Evolutionary conservation across 2,329 filamentous ascomycete species (phyloP).

Genomic region (Orbilia blumenaviensis): DNA sequence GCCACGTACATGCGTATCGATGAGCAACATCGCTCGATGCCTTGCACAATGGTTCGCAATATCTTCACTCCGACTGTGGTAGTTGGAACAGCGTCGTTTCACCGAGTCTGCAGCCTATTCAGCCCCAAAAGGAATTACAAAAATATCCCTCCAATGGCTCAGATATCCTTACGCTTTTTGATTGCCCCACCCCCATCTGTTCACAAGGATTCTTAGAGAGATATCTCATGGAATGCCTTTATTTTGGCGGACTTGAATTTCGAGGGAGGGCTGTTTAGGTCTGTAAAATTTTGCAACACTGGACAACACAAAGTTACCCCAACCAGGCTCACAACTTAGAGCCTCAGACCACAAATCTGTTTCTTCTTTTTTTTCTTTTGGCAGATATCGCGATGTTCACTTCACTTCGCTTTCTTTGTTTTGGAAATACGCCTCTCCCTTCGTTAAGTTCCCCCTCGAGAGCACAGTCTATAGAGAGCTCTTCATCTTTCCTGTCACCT

Average conservation of each 20-base stretch:
- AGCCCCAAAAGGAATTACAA: not conserved
- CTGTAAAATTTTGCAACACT: not conserved
- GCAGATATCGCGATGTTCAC: conserved; percentile 8
- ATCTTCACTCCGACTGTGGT: not conserved
- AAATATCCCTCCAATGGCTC: not conserved
- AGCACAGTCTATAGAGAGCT: not conserved
- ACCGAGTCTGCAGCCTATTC: not conserved
- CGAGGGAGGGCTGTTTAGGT: not conserved
- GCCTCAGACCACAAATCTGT: not conserved
- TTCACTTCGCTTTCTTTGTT: conserved; percentile 20
- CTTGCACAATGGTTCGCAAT: not conserved
- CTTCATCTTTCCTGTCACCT: not conserved
- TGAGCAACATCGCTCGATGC: conserved; percentile 3
- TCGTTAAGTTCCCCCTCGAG: not conserved
- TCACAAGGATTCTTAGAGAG: not conserved
- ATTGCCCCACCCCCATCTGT: not conserved
- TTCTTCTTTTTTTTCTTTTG: not conserved
- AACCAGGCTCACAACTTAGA: not conserved
- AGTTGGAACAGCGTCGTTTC: not conserved
- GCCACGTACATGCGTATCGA: not conserved
- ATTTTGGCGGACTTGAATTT: not conserved
- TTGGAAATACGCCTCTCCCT: not conserved
- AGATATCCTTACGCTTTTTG: not conserved
- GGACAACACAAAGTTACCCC: not conserved
- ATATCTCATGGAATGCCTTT: not conserved